Conservation (phyloP, 768 basidiomycete genomes). For the Boletus rubescentipes region DNA sequence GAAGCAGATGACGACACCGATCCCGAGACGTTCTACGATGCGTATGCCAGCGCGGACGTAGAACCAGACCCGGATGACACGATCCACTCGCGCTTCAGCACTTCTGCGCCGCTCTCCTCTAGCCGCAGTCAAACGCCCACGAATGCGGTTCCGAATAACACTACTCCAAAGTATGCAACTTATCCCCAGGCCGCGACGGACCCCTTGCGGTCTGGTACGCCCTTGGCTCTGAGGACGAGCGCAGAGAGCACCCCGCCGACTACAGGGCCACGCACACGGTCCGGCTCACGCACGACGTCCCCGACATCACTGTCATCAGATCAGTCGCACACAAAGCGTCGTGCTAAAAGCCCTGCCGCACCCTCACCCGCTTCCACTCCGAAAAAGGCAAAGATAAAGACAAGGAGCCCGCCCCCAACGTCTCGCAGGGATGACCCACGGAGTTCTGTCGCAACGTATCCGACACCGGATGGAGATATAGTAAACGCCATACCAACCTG, state of each 20-base stretch:
- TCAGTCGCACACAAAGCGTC: constrained; percentile 42
- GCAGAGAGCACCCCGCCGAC: constrained; percentile 43
- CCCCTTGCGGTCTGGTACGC: constrained; percentile 43
- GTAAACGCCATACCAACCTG: constrained; percentile 78
- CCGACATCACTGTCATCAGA: constrained; percentile 29
- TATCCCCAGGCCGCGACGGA: constrained; percentile 44
- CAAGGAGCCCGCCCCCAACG: constrained; percentile 33
- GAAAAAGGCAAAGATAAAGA: constrained; percentile 40
- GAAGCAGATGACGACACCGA: constrained; percentile 51
- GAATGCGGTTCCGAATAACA: constrained; percentile 34
- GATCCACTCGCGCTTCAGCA: constrained; percentile 15
- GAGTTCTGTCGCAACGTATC: constrained; percentile 67
- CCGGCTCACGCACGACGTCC: constrained; percentile 28
- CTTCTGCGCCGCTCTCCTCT: constrained; percentile 25
- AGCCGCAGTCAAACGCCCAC: constrained; percentile 46
- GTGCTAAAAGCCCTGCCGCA: constrained; percentile 48
- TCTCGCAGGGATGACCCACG: constrained; percentile 45
- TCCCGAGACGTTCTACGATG: constrained; percentile 42
- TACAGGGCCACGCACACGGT: constrained; percentile 24
- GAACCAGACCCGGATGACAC: constrained; percentile 22
- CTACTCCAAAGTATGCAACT: constrained; percentile 43
- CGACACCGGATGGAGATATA: constrained; percentile 53
- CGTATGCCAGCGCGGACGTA: constrained; percentile 22
- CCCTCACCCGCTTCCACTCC: constrained; percentile 38
- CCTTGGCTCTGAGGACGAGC: constrained; percentile 37